Conservation (phyloP, 2,329 filamentous ascomycete species). For the Xylariaceae sp. region DNA sequence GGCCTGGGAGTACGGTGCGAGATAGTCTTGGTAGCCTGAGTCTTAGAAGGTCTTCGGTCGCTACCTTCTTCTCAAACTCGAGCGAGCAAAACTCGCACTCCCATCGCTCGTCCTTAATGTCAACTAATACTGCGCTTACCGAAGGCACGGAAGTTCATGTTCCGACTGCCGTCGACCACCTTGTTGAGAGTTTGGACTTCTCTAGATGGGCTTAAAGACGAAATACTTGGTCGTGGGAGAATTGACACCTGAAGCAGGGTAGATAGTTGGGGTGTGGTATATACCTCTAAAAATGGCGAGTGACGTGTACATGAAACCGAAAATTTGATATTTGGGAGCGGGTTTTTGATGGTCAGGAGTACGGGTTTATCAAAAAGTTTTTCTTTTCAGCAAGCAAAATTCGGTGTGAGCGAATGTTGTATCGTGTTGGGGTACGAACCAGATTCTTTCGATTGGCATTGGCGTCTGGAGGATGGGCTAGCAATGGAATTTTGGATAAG, state of each 20-base stretch:
- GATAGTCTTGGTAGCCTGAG: constrained; percentile 61
- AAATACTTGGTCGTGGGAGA: not conserved
- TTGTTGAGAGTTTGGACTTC: constrained; percentile 49
- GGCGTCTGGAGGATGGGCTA: too few relatives aligned
- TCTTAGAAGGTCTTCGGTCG: constrained; percentile 54
- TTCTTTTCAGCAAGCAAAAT: too few relatives aligned
- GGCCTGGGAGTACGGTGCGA: constrained; percentile 50
- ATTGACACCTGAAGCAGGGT: too few relatives aligned
- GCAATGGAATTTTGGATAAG: too few relatives aligned
- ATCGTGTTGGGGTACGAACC: too few relatives aligned
- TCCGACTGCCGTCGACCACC: constrained; percentile 33
- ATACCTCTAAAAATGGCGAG: constrained; percentile 1
- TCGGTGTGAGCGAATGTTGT: too few relatives aligned
- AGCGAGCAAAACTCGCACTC: constrained; percentile 59
- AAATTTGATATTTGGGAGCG: constrained; percentile 10
- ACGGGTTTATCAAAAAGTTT: too few relatives aligned
- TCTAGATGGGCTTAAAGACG: constrained; percentile 44
- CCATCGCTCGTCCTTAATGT: constrained; percentile 59
- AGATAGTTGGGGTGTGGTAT: too few relatives aligned
- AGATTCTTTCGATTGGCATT: too few relatives aligned
- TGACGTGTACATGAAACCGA: constrained; percentile 17
- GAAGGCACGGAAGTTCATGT: constrained; percentile 52
- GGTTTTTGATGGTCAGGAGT: constrained; percentile 1
- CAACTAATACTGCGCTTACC: constrained; percentile 43
- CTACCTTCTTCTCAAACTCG: constrained; percentile 60